Base-by-base conservation (phyloP, 2,329 filamentous ascomycete genomes). In the Cercospora sp. region DNA sequence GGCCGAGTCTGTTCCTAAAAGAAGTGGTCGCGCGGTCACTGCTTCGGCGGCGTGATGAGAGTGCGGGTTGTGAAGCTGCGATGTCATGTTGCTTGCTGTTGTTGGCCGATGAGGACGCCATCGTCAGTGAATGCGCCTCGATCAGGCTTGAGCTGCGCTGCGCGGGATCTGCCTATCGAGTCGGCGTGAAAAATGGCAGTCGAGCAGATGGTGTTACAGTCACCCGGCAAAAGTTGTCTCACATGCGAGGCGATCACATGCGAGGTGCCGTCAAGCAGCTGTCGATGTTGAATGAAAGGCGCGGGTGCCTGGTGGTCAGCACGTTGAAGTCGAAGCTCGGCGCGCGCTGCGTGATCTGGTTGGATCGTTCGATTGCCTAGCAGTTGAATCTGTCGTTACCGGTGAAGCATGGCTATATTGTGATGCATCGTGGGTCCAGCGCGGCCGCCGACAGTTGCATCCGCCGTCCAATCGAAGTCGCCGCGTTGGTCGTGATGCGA, bases 171-270 rank as follows among this genome's bases (percentile, higher is more conserved):
- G 55, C n/a, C 28, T 21, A 12, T 18, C 49, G 55, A 57, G 51
- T 40, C 18, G 30, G 30, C 34, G 34, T 40, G 61, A 57, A 57
- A 34, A 26, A 28, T 53, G 34, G 21, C 21, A 53, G 18, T 5
- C 45, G 10, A 43, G 51, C 12, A 30, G 32, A 34, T 58, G 45
- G 63, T 40, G 66, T 58, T 59, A 59, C 63, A 45, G 63, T 68
- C 63, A 68, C 63, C 58, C 58, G 63, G 51, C 51, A 59, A 37
- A 55, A 45, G 60, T 59, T 68, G 66, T 68, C 66, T 68, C 60
- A 62, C 67, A 69, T 55, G 67, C 67, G 67, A 30, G 55, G 28
- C 32, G 55, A 59, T 59, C 55, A 59, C 55, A 59, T 59, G 55
- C 28, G 55, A 18, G 55, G 55, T 30, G 55, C 21, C 28, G 32